Evolutionary conservation across 2,329 filamentous ascomycete genomes (phyloP), one percentile per base, ranked within the genome.

Genomic region (Ascochyta fabae): DNA sequence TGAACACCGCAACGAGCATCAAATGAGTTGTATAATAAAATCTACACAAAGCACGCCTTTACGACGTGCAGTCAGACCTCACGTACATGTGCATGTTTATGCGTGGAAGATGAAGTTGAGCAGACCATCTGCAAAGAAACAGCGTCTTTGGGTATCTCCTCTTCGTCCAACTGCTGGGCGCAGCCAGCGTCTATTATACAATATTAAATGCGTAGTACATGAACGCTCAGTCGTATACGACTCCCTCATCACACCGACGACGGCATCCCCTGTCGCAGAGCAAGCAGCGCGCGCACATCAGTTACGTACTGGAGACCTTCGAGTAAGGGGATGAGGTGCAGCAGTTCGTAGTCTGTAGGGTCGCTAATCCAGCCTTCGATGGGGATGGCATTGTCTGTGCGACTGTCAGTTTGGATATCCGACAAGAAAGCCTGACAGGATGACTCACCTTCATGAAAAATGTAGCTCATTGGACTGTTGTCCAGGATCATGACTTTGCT

Each of bases 361-460:
- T 99, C 95, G 76, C 89, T 96, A 79, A 99, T 98, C 95, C 95
- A 99, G 71, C 95, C 95, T 80, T 98, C 94, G 73, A 99, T 98
- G 3, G 95, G 95, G 70, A 99, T 97, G 46, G 95, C 95, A 79
- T 99, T 99, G 77, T 99, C 95, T 99, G 70, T 56, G 44, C 40
- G 29, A 10, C 16, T 4, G 38, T 47, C 9, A 34, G 41, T 16
- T 13, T 27, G 0, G 26, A 15, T 15, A 12, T 4, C 8, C 9
- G 23, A 22, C 9, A 16, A 1, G 13, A 23, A 29, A 23, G 33
- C 85, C 72, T 80, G 95, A 95, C 29, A 13, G 4, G 12, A 31
- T 12, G 12, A 15, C 29, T 15, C 29, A 31, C 29, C 94, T 88
- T 96, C 92, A 74, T 98, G 94, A 78, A 98, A 98, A 79, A 97